These are phyloP conservation scores for Crassisporium funariophilum DNA, from an alignment of 768 basidiomycete species.

Conservation along the genomic window DNA sequence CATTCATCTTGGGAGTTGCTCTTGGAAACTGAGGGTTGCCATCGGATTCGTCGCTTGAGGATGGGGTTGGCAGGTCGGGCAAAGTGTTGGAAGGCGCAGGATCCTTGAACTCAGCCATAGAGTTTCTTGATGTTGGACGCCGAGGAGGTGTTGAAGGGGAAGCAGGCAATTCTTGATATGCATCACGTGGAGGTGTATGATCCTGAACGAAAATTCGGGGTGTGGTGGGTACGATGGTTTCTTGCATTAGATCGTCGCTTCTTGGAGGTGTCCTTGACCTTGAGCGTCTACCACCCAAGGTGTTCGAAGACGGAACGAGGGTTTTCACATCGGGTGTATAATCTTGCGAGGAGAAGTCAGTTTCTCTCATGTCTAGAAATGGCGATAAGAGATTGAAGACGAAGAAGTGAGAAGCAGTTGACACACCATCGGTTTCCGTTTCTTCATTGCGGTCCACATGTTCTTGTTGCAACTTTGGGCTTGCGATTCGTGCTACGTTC, in stretches of 20 bases:
- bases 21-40: slow-evolving; percentile 4
- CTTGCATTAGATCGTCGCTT: not conserved
- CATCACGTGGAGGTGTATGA: not conserved
- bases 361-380: slow-evolving; percentile 2
- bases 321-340: not conserved
- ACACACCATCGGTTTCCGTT: slow-evolving; percentile 3
- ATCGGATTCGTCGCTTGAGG: slow-evolving; percentile 42
- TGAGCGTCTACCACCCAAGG: not conserved
- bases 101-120: slow-evolving; percentile 55
- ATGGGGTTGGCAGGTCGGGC: slow-evolving; percentile 69
- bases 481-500: no score
- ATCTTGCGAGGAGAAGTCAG: not conserved
- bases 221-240: not conserved
- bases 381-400: not conserved
- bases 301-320: not conserved
- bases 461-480: no score
- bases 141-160: slow-evolving; percentile 19
- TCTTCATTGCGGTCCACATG: not conserved
- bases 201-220: slow-evolving; percentile 11
- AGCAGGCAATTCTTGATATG: slow-evolving; percentile 1
- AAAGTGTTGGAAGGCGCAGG: slow-evolving; percentile 64
- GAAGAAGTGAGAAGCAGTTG: not conserved
- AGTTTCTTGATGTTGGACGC: slow-evolving; percentile 36
- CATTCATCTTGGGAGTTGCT: slow-evolving; percentile 7
- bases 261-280: not conserved